Conservation (phyloP, 129 eudicot genomes). For the Scalesia atractyloides region DNA sequence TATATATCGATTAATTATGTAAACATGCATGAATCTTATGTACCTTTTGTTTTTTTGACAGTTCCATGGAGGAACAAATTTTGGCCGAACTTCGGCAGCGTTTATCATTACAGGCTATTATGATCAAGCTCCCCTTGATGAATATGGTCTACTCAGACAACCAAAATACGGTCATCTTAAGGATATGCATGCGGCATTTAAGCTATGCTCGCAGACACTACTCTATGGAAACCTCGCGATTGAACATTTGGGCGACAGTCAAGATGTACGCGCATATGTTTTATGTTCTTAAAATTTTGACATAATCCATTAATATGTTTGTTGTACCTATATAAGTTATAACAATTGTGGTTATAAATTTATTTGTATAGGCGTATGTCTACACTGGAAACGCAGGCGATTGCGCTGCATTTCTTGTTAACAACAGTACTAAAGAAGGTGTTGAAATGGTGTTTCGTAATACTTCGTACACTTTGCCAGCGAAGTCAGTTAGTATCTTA, state of each 20-base stretch:
- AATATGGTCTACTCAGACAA: constrained; percentile 70
- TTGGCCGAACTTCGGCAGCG: constrained; percentile 66
- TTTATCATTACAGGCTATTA: constrained; percentile 69
- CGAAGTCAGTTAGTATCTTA: constrained; percentile 80
- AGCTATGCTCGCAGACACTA: constrained; percentile 50
- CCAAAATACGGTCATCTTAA: constrained; percentile 90
- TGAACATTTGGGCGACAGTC: constrained; percentile 44
- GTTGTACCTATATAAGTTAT: not conserved
- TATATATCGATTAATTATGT: not conserved
- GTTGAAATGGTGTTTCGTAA: constrained; percentile 50
- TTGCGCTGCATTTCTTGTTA: constrained; percentile 79
- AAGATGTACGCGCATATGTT: constrained; percentile 46
- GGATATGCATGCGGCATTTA: constrained; percentile 72
- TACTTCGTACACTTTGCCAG: constrained; percentile 48
- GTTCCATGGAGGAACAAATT: constrained; percentile 98
- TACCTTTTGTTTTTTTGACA: constrained; percentile 21
- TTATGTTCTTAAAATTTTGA: not conserved
- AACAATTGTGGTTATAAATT: not conserved
- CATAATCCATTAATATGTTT: not conserved
- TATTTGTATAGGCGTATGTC: constrained; percentile 58
- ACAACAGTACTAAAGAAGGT: constrained; percentile 31
- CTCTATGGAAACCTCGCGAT: constrained; percentile 44
- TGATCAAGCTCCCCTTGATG: constrained; percentile 94
- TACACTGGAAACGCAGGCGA: constrained; percentile 44
- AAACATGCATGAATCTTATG: not conserved